These are phyloP conservation scores for Piper longum DNA, from an alignment of 164 flowering plant species.

Conservation along the genomic window DNA sequence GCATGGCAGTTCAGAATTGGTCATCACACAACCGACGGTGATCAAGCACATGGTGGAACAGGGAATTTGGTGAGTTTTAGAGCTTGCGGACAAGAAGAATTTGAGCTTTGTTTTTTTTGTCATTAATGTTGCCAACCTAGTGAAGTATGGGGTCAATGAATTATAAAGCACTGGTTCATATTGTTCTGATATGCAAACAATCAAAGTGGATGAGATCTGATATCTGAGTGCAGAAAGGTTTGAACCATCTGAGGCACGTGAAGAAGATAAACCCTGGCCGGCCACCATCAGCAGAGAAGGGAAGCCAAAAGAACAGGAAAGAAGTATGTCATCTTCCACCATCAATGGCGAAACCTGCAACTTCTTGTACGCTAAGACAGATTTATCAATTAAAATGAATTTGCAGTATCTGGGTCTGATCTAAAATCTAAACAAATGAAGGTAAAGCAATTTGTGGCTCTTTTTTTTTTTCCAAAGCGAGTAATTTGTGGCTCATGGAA, in stretches of 20 bases:
- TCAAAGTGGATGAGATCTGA: background rate
- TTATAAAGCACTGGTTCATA: background rate
- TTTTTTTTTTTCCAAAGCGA: background rate
- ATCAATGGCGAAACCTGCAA: background rate
- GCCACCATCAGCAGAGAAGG: background rate
- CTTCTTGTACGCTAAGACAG: background rate
- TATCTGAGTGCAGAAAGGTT: background rate
- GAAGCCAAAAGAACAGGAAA: too few species aligned
- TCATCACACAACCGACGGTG: background rate
- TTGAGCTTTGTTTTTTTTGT: too few species aligned
- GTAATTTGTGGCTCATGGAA: background rate
- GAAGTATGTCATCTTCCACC: background rate
- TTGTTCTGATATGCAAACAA: background rate
- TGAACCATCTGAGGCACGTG: background rate
- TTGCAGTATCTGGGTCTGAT: background rate
- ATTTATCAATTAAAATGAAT: background rate
- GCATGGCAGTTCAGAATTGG: background rate
- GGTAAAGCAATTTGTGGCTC: too few species aligned
- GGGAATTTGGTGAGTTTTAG: background rate
- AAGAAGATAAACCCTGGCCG: background rate
- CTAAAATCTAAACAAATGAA: background rate
- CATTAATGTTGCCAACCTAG: background rate
- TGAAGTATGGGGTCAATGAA: background rate
- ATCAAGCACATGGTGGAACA: too few species aligned
- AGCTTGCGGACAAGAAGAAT: background rate